Conservation (phyloP, 768 basidiomycete genomes). For the Phallus indusiatus region DNA sequence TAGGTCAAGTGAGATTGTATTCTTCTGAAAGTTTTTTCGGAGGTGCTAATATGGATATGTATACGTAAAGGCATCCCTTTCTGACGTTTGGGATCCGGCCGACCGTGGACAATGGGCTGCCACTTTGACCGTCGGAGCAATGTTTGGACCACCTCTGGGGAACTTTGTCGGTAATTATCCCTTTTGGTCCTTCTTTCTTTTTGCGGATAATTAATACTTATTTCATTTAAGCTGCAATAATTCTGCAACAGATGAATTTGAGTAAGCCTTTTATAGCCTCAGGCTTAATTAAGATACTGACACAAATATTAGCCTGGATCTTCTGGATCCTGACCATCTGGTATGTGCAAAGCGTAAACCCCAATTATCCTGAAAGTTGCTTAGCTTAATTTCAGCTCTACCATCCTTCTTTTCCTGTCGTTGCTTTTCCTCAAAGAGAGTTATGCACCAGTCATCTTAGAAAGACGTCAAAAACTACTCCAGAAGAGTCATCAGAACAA, state of each 20-base stretch:
- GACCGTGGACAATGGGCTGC: constrained; percentile 3
- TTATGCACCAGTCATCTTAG: constrained; percentile 8
- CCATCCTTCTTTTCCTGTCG: background rate
- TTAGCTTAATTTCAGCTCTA: background rate
- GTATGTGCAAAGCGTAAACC: background rate
- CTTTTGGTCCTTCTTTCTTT: background rate
- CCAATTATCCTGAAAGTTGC: no score
- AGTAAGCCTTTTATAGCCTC: background rate
- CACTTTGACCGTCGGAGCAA: background rate
- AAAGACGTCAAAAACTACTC: background rate
- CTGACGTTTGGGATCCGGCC: background rate
- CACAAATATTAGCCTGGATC: background rate
- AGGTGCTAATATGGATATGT: background rate
- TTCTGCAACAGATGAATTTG: constrained; percentile 1
- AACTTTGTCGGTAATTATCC: background rate
- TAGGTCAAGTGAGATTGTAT: background rate
- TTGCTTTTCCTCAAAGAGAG: constrained; percentile 4
- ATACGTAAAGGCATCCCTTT: constrained; percentile 2
- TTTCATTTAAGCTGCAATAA: background rate
- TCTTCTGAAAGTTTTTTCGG: background rate
- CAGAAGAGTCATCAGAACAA: background rate
- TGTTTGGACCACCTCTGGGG: constrained; percentile 3
- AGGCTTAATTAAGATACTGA: background rate
- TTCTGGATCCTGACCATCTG: constrained; percentile 5
- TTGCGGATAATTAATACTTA: background rate